Percentiles rank a stretch among this genome's conserved stretches.
phyloP scores from a whole-genome alignment of 2,329 filamentous ascomycete species.

The Aureobasidium vineae region DNA sequence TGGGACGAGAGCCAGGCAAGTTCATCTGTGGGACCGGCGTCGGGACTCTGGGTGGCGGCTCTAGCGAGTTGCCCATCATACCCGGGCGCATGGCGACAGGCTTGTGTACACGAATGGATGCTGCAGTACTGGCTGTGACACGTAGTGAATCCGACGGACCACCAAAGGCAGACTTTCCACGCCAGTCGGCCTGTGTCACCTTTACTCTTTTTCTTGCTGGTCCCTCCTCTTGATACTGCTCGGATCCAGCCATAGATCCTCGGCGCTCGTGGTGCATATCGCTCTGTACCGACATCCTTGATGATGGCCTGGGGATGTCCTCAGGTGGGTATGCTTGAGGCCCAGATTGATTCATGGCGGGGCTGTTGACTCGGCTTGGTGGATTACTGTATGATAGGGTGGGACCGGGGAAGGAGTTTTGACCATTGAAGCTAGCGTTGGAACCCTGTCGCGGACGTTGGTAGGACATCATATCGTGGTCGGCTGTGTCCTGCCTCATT shows the following conservation, averaged over 20 bases:
- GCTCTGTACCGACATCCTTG: constrained; percentile 41
- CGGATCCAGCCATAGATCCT: constrained; percentile 25
- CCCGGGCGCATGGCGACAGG: constrained; percentile 59
- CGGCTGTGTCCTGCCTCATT: not conserved
- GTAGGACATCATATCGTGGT: constrained; percentile 16
- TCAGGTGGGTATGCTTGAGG: constrained; percentile 32
- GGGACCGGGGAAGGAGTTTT: constrained; percentile 18
- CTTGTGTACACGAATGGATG: constrained; percentile 79
- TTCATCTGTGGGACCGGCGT: constrained; percentile 65
- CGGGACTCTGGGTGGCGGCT: constrained; percentile 72
- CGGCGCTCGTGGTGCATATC: constrained; percentile 29
- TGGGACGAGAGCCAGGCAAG: constrained; percentile 20
- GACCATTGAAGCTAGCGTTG: constrained; percentile 25
- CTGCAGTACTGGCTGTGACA: constrained; percentile 86
- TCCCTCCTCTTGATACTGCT: constrained; percentile 47
- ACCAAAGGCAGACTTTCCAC: constrained; percentile 70
- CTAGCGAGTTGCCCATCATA: constrained; percentile 56
- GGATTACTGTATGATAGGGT: constrained; percentile 7
- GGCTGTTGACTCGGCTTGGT: constrained; percentile 25
- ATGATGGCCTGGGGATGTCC: constrained; percentile 28
- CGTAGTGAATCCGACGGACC: constrained; percentile 68
- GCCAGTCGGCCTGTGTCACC: constrained; percentile 68
- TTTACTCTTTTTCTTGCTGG: constrained; percentile 76
- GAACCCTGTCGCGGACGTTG: constrained; percentile 23
- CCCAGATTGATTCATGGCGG: constrained; percentile 12